These are phyloP conservation scores for Aphanocladium album DNA, from an alignment of 2,329 filamentous ascomycete species.

Conservation along the genomic window DNA sequence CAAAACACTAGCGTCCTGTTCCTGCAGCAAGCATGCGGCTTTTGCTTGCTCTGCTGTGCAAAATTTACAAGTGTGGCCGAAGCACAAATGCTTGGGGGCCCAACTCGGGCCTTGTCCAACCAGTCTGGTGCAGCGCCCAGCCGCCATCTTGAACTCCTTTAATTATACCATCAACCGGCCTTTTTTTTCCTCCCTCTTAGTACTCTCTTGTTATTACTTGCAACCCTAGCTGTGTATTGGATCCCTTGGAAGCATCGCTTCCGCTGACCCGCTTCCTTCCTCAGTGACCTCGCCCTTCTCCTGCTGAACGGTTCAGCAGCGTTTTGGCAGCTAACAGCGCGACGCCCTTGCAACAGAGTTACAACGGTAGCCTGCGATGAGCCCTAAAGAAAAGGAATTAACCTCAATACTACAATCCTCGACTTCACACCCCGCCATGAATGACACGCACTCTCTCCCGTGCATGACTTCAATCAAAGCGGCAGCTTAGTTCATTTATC, in stretches of 20 bases:
- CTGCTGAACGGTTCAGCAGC: background rate
- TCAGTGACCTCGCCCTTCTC: background rate
- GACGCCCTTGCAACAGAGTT: background rate
- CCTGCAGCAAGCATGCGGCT: background rate
- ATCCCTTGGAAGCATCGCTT: background rate
- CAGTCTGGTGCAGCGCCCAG: background rate
- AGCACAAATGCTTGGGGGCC: background rate
- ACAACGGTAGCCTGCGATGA: background rate
- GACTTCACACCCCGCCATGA: background rate
- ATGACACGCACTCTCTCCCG: background rate
- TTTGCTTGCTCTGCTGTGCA: background rate
- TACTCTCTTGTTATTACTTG: background rate
- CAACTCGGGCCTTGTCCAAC: background rate
- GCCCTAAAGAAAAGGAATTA: background rate
- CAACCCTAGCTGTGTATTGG: background rate
- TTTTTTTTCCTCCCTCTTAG: background rate
- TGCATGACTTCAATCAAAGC: background rate
- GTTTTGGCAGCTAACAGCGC: background rate
- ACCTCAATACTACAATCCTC: background rate
- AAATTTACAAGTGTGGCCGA: background rate
- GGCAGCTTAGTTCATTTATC: background rate
- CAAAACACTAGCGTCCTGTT: slow-evolving; percentile 12
- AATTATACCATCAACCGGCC: background rate
- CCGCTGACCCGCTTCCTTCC: background rate
- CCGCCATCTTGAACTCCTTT: background rate